Conservation (phyloP, 2,329 filamentous ascomycete species). For the Aspergillus neotritici region DNA sequence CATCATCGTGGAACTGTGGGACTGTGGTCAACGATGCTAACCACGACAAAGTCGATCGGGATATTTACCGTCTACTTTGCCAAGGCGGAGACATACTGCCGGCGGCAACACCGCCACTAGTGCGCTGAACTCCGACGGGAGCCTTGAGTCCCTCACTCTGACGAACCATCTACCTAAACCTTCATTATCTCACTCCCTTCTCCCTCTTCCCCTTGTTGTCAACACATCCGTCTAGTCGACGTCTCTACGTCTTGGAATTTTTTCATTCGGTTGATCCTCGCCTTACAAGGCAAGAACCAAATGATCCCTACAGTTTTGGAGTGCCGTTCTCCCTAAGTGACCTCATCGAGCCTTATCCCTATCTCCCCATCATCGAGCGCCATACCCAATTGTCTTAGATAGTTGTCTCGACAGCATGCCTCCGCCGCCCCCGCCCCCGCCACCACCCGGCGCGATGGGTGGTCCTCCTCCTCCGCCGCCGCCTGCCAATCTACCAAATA, state of each 20-base stretch:
- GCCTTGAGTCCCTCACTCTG: no score
- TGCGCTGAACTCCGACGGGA: no score
- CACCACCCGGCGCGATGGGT: conserved; percentile 52
- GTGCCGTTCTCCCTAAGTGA: no score
- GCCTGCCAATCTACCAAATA: conserved; percentile 46
- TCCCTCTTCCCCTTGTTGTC: conserved; percentile 20
- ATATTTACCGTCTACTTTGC: no score
- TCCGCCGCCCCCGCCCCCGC: conserved; percentile 61
- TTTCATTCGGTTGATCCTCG: no score
- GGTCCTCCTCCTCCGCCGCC: conserved; percentile 62
- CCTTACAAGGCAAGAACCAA: no score
- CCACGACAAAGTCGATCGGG: no score
- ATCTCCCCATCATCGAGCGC: conserved; percentile 1
- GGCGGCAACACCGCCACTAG: conserved; percentile 16
- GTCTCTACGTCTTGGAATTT: no score
- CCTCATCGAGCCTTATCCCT: not conserved
- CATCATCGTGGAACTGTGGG: conserved; percentile 7
- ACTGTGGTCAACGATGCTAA: not conserved
- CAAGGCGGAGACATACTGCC: conserved; percentile 29
- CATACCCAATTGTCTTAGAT: conserved; percentile 2
- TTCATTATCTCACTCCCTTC: conserved; percentile 19
- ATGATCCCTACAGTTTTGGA: no score
- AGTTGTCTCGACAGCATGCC: conserved; percentile 31
- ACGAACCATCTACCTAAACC: conserved; percentile 1
- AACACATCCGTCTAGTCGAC: conserved; percentile 7